Conservation (phyloP, 202 grass and related monocot species). For the Elaeis oleifera region DNA sequence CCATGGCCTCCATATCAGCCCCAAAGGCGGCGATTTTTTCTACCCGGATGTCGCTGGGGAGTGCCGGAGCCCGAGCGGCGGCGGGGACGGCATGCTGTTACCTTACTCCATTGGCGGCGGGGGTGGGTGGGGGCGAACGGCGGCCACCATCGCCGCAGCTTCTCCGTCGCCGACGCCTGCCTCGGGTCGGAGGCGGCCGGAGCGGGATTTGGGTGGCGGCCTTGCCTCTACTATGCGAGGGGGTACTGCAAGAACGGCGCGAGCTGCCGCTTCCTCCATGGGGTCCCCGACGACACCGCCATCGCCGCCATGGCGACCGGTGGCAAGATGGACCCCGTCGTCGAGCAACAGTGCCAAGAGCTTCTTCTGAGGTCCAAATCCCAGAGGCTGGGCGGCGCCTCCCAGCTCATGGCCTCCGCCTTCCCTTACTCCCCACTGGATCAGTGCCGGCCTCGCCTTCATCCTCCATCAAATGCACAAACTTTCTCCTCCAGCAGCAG, state of each 20-base stretch:
- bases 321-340: constrained; percentile 25
- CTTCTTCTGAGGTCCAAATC: constrained; percentile 28
- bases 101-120: neutral
- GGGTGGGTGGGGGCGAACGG: neutral
- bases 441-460: constrained; percentile 20
- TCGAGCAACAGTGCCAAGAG: constrained; percentile 42
- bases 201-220: constrained; percentile 37
- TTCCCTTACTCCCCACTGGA: constrained; percentile 49
- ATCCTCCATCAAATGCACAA: constrained; percentile 12
- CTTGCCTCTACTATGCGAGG: constrained; percentile 65
- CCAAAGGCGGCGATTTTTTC: constrained; percentile 3
- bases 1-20: constrained; percentile 3
- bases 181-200: constrained; percentile 19
- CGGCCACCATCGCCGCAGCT: constrained; percentile 28
- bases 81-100: neutral
- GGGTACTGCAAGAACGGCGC: constrained; percentile 69
- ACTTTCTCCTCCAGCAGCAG: constrained; percentile 47
- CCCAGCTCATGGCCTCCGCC: constrained; percentile 38
- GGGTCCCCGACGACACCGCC: constrained; percentile 24
- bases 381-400: constrained; percentile 15
- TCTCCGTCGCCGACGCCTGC: constrained; percentile 17
- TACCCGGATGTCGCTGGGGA: constrained; percentile 24
- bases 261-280: constrained; percentile 60
- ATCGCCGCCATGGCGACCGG: neutral
- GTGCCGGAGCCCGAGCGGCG: constrained; percentile 15